phyloP scores from a whole-genome alignment of 1,139 yeast genomes.

The Saccharomyces hybrid region DNA sequence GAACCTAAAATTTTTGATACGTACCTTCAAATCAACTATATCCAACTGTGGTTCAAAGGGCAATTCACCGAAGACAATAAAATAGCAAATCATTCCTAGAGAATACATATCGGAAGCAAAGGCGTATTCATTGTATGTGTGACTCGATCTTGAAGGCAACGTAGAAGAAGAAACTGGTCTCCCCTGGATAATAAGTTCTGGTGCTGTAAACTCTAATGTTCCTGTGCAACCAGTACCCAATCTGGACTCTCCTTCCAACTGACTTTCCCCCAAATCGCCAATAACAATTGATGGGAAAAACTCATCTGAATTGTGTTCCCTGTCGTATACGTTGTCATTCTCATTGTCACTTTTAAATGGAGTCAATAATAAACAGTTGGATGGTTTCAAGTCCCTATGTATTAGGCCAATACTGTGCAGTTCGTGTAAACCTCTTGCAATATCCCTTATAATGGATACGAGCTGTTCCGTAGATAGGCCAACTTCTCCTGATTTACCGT shows the following conservation, averaged over 20 bases:
- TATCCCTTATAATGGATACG: slow-evolving; percentile 58
- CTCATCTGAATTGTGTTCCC: slow-evolving; percentile 9
- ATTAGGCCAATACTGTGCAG: slow-evolving; percentile 67
- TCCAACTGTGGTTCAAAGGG: slow-evolving; percentile 48
- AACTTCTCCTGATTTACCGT: slow-evolving; percentile 19
- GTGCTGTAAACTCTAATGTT: slow-evolving; percentile 79
- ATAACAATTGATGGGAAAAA: slow-evolving; percentile 61
- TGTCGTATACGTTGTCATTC: slow-evolving; percentile 11
- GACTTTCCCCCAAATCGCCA: slow-evolving; percentile 88
- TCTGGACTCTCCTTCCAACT: slow-evolving; percentile 52
- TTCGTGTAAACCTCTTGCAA: slow-evolving; percentile 60
- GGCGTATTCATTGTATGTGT: slow-evolving; percentile 44
- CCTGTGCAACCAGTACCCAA: slow-evolving; percentile 74
- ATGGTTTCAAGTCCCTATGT: slow-evolving; percentile 83
- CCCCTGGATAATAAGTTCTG: slow-evolving; percentile 51
- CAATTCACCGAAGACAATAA: slow-evolving; percentile 57
- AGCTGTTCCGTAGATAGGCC: slow-evolving; percentile 42
- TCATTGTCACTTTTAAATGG: slow-evolving; percentile 8
- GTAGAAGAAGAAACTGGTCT: slow-evolving; percentile 9
- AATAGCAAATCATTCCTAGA: slow-evolving; percentile 71
- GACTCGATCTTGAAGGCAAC: slow-evolving; percentile 6
- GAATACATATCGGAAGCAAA: slow-evolving; percentile 74
- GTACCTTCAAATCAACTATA: slow-evolving; percentile 34
- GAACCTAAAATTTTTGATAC: slow-evolving; percentile 35
- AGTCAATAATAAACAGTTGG: slow-evolving; percentile 61